phyloP scores from a whole-genome alignment of 2,329 filamentous ascomycete genomes.

The Colletotrichum caudatum region DNA sequence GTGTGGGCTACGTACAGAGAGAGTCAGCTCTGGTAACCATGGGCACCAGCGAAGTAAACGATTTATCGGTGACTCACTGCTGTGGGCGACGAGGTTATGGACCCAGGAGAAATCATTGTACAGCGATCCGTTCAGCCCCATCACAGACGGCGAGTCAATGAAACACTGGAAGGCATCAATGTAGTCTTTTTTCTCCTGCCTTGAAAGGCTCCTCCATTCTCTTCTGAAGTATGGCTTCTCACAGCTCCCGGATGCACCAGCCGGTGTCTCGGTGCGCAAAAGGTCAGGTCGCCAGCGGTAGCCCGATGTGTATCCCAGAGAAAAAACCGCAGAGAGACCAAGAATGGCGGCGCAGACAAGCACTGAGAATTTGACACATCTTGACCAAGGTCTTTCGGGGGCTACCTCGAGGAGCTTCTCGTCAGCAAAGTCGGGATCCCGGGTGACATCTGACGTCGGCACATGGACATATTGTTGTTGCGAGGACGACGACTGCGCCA shows the following conservation, averaged over 20 bases:
- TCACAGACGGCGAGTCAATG: slow-evolving; percentile 34
- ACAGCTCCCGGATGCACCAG: neutral
- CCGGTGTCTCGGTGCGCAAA: neutral
- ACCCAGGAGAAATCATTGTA: slow-evolving; percentile 43
- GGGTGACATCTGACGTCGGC: neutral
- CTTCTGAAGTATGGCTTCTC: slow-evolving; percentile 26
- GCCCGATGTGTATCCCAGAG: neutral
- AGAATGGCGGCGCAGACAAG: neutral
- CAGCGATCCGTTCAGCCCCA: slow-evolving; percentile 38
- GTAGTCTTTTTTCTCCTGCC: slow-evolving; percentile 35
- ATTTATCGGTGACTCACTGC: slow-evolving; percentile 24
- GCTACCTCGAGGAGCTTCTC: neutral
- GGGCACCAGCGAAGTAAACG: neutral
- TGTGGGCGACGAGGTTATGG: slow-evolving; percentile 41
- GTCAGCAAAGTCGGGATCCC: neutral
- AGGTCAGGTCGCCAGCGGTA: neutral
- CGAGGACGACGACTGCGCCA: neutral
- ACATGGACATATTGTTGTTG: neutral
- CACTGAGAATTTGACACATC: neutral
- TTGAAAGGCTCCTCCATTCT: slow-evolving; percentile 39
- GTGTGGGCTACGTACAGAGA: slow-evolving; percentile 18
- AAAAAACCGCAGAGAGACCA: neutral
- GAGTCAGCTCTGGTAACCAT: neutral
- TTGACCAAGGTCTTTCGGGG: neutral
- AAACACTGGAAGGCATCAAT: slow-evolving; percentile 40